Conservation (phyloP, 768 basidiomycete genomes). For the Pulveroboletus sp. region DNA sequence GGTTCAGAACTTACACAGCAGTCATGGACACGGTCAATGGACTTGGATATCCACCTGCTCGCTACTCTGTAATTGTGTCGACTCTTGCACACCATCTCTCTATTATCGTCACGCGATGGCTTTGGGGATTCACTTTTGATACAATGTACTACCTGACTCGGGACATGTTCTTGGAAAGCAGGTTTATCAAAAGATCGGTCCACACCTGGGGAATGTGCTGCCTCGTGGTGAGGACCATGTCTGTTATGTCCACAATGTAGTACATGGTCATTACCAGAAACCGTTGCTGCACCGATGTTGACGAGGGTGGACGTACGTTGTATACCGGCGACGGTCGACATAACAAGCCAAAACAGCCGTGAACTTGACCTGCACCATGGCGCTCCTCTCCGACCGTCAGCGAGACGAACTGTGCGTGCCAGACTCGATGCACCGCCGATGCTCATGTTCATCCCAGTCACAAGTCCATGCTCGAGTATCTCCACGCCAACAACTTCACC, state of each 20-base stretch:
- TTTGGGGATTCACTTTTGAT: not conserved
- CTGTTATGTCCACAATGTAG: no score
- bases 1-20: slow-evolving; percentile 28
- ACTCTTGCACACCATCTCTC: slow-evolving; percentile 6
- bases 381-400: slow-evolving; percentile 45
- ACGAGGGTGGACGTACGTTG: no score
- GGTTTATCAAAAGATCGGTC: no score
- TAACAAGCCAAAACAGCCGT: slow-evolving; percentile 33
- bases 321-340: slow-evolving; percentile 18
- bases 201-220: no score
- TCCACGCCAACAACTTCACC: slow-evolving; percentile 62
- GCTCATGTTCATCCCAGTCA: slow-evolving; percentile 46
- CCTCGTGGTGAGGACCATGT: no score
- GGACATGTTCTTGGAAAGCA: no score
- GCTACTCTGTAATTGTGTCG: slow-evolving; percentile 48
- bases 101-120: slow-evolving; percentile 13
- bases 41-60: slow-evolving; percentile 52
- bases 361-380: slow-evolving; percentile 29
- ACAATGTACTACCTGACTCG: not conserved
- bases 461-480: slow-evolving; percentile 79
- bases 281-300: no score
- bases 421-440: slow-evolving; percentile 2
- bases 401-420: slow-evolving; percentile 45
- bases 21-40: slow-evolving; percentile 47
- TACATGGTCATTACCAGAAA: no score